A percentile compares a stretch with the other conserved stretches of the same genome.
phyloP scores from a whole-genome alignment of 371 early-diverging fungal genomes.

The Chytridiales sp. region DNA sequence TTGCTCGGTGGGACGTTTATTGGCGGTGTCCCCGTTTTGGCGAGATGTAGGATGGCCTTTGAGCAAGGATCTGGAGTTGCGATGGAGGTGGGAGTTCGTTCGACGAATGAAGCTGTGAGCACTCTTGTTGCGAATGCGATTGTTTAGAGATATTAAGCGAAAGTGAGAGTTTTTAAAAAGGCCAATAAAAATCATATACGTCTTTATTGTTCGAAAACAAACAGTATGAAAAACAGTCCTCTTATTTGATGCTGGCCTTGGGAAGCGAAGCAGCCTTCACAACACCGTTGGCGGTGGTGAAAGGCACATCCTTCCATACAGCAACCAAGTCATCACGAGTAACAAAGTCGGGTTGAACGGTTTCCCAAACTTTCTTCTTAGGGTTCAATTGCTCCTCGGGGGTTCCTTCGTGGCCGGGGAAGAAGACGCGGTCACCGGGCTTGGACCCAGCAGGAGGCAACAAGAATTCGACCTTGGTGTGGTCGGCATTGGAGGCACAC shows the following conservation, averaged over 20 bases:
- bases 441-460: slow-evolving; percentile 80
- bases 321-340: slow-evolving; percentile 81
- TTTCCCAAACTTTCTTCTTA: slow-evolving; percentile 97
- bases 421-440: slow-evolving; percentile 89
- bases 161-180: too few species aligned
- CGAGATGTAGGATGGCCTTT: slow-evolving; percentile 85
- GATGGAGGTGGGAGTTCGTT: slow-evolving; percentile 85
- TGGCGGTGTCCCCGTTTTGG: slow-evolving; percentile 72
- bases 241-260: slow-evolving; percentile 44
- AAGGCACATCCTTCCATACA: slow-evolving; percentile 45
- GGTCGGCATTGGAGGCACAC: slow-evolving; percentile 82
- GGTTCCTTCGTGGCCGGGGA: slow-evolving; percentile 83
- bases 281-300: slow-evolving; percentile 45
- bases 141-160: slow-evolving; percentile 17
- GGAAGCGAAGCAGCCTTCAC: slow-evolving; percentile 40
- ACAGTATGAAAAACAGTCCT: too few species aligned
- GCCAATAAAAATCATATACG: too few species aligned
- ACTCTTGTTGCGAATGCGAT: slow-evolving; percentile 60
- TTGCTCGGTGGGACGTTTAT: slow-evolving; percentile 82
- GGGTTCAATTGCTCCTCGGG: slow-evolving; percentile 91
- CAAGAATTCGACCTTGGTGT: slow-evolving; percentile 86
- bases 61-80: slow-evolving; percentile 81
- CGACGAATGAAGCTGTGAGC: slow-evolving; percentile 65
- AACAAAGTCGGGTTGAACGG: slow-evolving; percentile 89
- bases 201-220: too few species aligned